A percentile compares a stretch with the other conserved stretches of the same genome.
phyloP scores from a whole-genome alignment of 106 monocot species.

The Dioscorea zingiberensis region DNA sequence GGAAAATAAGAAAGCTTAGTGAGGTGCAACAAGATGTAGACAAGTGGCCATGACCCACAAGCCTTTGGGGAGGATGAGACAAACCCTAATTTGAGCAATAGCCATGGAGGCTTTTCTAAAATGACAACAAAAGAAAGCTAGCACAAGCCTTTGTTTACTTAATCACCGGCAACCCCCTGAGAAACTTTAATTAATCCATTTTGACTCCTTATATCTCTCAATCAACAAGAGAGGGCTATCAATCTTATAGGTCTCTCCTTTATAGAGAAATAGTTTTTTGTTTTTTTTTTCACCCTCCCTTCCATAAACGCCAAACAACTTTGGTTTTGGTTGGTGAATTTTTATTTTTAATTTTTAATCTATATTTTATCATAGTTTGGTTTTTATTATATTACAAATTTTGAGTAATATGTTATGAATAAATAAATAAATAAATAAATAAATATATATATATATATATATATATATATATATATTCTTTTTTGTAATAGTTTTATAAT shows the following conservation, averaged over 20 bases:
- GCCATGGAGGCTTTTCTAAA: background rate
- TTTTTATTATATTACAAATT: too few species aligned
- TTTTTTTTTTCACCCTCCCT: too few species aligned
- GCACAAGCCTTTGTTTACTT: conserved; percentile 9
- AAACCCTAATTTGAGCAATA: conserved; percentile 12
- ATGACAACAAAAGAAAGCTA: conserved; percentile 4
- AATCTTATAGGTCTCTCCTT: too few species aligned
- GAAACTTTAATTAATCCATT: conserved; percentile 10
- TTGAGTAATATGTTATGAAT: too few species aligned
- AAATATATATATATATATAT: background rate
- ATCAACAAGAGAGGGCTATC: too few species aligned
- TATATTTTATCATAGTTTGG: too few species aligned
- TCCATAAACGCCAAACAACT: too few species aligned
- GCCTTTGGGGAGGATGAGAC: conserved; percentile 13
- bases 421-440: too few species aligned
- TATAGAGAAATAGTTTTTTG: too few species aligned
- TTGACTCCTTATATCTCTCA: conserved; percentile 6
- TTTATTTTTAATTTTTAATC: too few species aligned
- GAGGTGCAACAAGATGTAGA: conserved; percentile 1
- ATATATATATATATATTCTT: background rate
- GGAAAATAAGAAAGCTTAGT: background rate
- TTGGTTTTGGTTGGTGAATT: too few species aligned
- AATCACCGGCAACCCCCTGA: conserved; percentile 3
- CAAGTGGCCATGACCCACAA: background rate
- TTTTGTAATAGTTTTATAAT: too few species aligned